A percentile compares a stretch with the other conserved stretches of the same genome.
Evolutionary conservation across 768 basidiomycete species (phyloP).

Genomic region (Panaeolus papilionaceus): DNA sequence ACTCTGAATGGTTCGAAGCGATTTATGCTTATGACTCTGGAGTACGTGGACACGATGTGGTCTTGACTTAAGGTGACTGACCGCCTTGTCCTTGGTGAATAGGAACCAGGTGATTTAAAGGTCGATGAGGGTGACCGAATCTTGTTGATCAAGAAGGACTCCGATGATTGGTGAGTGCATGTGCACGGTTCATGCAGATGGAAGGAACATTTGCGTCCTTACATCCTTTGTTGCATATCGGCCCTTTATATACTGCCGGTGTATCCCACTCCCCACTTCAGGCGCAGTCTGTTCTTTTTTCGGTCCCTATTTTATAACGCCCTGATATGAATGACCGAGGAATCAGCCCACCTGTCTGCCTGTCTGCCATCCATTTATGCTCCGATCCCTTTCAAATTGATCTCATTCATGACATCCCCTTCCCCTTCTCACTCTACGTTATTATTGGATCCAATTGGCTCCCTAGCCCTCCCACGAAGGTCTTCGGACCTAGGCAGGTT

Average conservation of each 20-base stretch:
- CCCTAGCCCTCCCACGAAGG: not conserved
- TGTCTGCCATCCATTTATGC: conserved; percentile 11
- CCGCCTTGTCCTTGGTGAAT: conserved; percentile 10
- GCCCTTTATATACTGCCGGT: conserved; percentile 22
- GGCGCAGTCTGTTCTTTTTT: conserved; percentile 1
- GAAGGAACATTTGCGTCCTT: conserved; percentile 1
- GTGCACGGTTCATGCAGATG: conserved; percentile 13
- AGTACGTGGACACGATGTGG: conserved; percentile 41
- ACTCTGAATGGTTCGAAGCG: conserved; percentile 80
- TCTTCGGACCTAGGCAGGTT: not conserved
- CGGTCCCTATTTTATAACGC: conserved; percentile 9
- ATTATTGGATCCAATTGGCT: conserved; percentile 1
- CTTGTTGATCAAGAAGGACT: conserved; percentile 68
- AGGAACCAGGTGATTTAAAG: conserved; percentile 76
- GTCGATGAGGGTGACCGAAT: conserved; percentile 64
- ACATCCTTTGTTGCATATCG: conserved; percentile 5
- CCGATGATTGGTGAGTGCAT: conserved; percentile 73
- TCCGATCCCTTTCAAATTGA: not conserved
- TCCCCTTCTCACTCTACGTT: not conserved
- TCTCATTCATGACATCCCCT: conserved; percentile 8
- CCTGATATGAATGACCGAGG: conserved; percentile 14
- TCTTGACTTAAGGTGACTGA: not conserved
- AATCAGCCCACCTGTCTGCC: conserved; percentile 5
- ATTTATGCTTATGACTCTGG: conserved; percentile 76
- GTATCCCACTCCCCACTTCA: not conserved